Evolutionary conservation across 1,284 basidiomycete genomes (phyloP).

Genomic region (Pseudozyma sp.): DNA sequence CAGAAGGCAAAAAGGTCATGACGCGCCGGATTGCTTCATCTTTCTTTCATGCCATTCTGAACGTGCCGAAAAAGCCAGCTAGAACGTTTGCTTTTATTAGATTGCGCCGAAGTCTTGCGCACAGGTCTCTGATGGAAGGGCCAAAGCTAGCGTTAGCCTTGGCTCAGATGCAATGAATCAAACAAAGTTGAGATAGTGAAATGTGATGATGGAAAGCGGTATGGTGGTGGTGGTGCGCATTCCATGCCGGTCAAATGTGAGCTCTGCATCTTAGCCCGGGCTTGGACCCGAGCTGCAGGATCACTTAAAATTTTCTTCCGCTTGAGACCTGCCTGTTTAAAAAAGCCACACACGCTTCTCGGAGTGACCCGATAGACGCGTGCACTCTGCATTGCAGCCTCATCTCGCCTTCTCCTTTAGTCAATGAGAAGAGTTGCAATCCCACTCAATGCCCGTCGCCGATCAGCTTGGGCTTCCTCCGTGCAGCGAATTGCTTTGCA

Average conservation of each 20-base stretch:
- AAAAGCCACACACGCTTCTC: neutral
- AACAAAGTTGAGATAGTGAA: neutral
- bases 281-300: conserved; percentile 28
- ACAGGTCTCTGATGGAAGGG: neutral
- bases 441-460: conserved; percentile 5
- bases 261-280: conserved; percentile 15
- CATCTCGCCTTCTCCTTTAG: no score
- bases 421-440: no score
- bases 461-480: conserved; percentile 5
- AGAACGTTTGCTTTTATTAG: neutral
- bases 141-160: neutral
- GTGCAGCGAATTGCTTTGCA: neutral
- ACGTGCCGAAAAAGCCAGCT: neutral
- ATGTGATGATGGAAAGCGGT: neutral
- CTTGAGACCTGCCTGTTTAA: neutral
- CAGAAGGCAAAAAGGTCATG: neutral
- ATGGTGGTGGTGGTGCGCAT: conserved; percentile 8
- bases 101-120: neutral
- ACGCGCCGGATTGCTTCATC: neutral
- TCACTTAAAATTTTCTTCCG: conserved; percentile 3
- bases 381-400: no score
- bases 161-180: neutral
- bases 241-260: conserved; percentile 13
- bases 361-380: no score
- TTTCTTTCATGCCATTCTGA: neutral